A percentile compares a stretch with the other conserved stretches of the same genome.
phyloP scores from a whole-genome alignment of 768 basidiomycete species.

The Tephrocybe rancida region DNA sequence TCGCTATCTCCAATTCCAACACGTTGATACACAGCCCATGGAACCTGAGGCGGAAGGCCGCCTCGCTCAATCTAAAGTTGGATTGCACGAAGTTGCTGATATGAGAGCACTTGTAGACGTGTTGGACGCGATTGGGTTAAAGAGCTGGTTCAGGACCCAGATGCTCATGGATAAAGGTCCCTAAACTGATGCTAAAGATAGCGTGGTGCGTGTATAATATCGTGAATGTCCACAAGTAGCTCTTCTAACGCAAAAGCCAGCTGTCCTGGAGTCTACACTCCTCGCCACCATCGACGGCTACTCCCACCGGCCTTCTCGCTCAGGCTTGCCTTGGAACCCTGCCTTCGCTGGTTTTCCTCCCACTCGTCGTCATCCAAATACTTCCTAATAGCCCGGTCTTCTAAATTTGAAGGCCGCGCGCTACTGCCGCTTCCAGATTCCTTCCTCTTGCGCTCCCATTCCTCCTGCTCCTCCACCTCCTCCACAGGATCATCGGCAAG shows the following conservation, averaged over 20 bases:
- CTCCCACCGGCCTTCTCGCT: conserved; percentile 8
- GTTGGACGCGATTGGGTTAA: conserved; percentile 33
- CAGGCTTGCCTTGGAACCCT: conserved; percentile 1
- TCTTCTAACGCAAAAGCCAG: too few species aligned
- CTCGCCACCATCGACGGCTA: too few species aligned
- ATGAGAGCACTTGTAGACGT: conserved; percentile 34
- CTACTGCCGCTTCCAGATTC: neutral
- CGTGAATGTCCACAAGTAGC: too few species aligned
- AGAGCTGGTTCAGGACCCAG: conserved; percentile 38
- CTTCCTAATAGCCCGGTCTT: conserved; percentile 52
- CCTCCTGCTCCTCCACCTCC: conserved; percentile 30
- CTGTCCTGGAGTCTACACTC: too few species aligned
- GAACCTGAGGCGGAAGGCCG: conserved; percentile 12
- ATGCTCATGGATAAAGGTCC: conserved; percentile 36
- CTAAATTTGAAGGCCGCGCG: conserved; percentile 29
- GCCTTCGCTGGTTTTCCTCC: conserved; percentile 43
- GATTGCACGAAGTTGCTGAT: conserved; percentile 37
- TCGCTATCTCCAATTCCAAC: conserved; percentile 46
- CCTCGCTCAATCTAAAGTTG: conserved; percentile 27
- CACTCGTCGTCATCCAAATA: conserved; percentile 75
- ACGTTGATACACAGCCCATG: conserved; percentile 37
- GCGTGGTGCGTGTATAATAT: neutral
- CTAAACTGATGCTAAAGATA: neutral
- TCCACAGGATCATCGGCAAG: conserved; percentile 52
- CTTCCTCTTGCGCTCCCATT: conserved; percentile 28